Conservation (phyloP, 1,139 yeast genomes). For the Pneumocystis murina region DNA sequence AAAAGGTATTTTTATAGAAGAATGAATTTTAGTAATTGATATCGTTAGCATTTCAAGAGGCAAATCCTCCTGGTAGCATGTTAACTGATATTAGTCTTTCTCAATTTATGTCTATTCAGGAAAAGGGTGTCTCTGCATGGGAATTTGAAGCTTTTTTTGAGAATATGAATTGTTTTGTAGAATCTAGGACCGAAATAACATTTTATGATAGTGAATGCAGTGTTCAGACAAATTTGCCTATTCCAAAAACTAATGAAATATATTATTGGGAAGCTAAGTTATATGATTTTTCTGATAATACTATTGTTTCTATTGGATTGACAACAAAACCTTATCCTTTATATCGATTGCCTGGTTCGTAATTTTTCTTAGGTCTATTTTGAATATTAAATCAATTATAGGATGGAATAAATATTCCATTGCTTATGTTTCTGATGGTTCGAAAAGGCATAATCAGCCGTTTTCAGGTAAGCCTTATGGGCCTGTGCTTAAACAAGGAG, state of each 20-base stretch:
- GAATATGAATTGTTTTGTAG: slow-evolving; percentile 46
- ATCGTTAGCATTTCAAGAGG: slow-evolving; percentile 26
- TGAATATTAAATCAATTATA: background rate
- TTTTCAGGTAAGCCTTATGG: slow-evolving; percentile 46
- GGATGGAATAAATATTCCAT: slow-evolving; percentile 58
- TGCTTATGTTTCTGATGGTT: slow-evolving; percentile 78
- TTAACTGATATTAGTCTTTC: slow-evolving; percentile 30
- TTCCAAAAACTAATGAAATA: slow-evolving; percentile 73
- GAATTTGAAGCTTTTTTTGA: slow-evolving; percentile 59
- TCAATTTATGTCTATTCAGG: slow-evolving; percentile 53
- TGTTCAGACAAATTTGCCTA: slow-evolving; percentile 70
- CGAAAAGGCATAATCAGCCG: slow-evolving; percentile 68
- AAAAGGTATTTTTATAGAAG: slow-evolving; percentile 24
- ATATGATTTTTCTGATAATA: slow-evolving; percentile 43
- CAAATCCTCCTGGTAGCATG: slow-evolving; percentile 31
- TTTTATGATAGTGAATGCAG: slow-evolving; percentile 61
- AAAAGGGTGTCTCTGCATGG: slow-evolving; percentile 88
- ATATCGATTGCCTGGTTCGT: slow-evolving; percentile 69
- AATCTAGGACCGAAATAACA: slow-evolving; percentile 61
- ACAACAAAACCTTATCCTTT: slow-evolving; percentile 81
- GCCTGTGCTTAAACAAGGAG: slow-evolving; percentile 68
- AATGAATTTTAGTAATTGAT: background rate
- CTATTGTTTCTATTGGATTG: slow-evolving; percentile 57
- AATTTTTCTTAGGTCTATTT: background rate
- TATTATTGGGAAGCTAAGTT: slow-evolving; percentile 81